These are phyloP conservation scores for Thelephora aurantiotincta DNA, from an alignment of 768 basidiomycete genomes.

Conservation along the genomic window DNA sequence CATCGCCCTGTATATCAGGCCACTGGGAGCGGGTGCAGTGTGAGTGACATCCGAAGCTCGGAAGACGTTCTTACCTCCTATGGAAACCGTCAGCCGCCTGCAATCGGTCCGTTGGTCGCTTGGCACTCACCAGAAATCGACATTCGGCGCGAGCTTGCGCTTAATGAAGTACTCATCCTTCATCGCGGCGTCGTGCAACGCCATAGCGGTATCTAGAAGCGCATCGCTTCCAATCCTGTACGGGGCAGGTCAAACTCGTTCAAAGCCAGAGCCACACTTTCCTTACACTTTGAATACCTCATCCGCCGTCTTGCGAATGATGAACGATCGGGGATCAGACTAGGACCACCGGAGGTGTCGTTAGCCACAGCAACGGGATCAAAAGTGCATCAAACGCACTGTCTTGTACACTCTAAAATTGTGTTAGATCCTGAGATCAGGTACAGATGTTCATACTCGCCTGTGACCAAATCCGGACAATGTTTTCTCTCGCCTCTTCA, in stretches of 20 bases:
- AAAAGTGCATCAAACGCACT: conserved; percentile 20
- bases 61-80: no score
- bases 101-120: not conserved
- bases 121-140: conserved; percentile 71
- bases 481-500: conserved; percentile 80
- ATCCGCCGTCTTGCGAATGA: conserved; percentile 81
- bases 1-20: conserved; percentile 86
- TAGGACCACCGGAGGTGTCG: conserved; percentile 13
- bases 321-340: conserved; percentile 86
- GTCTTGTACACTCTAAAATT: conserved; percentile 54
- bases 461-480: conserved; percentile 87
- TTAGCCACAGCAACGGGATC: not conserved
- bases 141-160: conserved; percentile 75
- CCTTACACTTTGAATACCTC: conserved; percentile 82
- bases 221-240: conserved; percentile 73
- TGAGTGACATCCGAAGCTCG: no score
- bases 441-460: conserved; percentile 19
- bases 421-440: not conserved
- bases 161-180: conserved; percentile 83
- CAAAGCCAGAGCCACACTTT: not conserved
- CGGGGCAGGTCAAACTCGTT: not conserved
- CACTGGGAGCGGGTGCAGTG: conserved; percentile 26
- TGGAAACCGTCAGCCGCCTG: no score
- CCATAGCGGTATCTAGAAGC: conserved; percentile 80
- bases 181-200: conserved; percentile 76